Evolutionary conservation across 495 filamentous ascomycete genomes (phyloP).

Genomic region (Podospora australis): DNA sequence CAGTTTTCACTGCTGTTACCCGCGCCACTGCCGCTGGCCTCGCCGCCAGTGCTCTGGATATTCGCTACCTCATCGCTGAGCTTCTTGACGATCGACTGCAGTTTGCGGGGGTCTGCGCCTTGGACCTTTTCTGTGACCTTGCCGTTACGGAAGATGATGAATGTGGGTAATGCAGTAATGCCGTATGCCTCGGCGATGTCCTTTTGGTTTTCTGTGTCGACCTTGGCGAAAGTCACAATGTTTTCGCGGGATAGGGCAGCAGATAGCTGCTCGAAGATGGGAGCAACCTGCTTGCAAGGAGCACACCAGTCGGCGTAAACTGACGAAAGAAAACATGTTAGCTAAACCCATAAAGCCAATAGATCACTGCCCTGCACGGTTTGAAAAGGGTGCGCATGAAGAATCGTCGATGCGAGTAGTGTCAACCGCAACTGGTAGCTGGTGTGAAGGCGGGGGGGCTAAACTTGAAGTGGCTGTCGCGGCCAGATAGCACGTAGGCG

Average conservation of each 20-base stretch:
- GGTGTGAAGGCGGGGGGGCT: no score
- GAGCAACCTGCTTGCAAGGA: slow-evolving; percentile 80
- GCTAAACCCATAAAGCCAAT: no score
- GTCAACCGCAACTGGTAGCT: no score
- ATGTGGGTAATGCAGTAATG: slow-evolving; percentile 76
- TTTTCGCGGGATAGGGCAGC: slow-evolving; percentile 62
- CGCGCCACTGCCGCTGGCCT: slow-evolving; percentile 39
- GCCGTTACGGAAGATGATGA: slow-evolving; percentile 81
- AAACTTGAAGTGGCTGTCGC: no score
- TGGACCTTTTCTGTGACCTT: slow-evolving; percentile 56
- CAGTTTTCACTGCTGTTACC: slow-evolving; percentile 49
- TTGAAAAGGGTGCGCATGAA: not conserved
- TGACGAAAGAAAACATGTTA: slow-evolving; percentile 30
- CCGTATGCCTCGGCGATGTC: slow-evolving; percentile 64
- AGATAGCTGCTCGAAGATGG: slow-evolving; percentile 74
- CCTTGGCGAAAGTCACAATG: slow-evolving; percentile 75
- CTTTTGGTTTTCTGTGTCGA: slow-evolving; percentile 73
- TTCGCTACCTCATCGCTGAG: slow-evolving; percentile 63
- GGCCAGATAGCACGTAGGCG: not conserved
- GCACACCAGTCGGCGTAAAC: slow-evolving; percentile 86
- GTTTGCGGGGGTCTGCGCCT: slow-evolving; percentile 64
- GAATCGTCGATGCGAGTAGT: not conserved
- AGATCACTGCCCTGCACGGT: not conserved
- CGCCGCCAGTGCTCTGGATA: slow-evolving; percentile 34
- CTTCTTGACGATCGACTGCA: slow-evolving; percentile 63